phyloP scores from a whole-genome alignment of 2,329 filamentous ascomycete genomes.

The Raffaelea albimanens region DNA sequence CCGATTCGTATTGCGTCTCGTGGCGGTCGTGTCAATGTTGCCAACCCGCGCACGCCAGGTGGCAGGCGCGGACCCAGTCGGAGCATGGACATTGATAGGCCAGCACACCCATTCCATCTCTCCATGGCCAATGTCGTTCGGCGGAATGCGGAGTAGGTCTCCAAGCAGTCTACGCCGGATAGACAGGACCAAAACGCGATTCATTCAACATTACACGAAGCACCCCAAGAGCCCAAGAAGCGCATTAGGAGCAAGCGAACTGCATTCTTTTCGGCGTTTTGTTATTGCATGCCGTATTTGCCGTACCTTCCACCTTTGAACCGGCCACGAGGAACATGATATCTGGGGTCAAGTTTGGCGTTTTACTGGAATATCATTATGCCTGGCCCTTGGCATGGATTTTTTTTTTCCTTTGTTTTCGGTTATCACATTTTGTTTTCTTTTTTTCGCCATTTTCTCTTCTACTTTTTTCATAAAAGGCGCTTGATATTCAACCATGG shows the following conservation, averaged over 20 bases:
- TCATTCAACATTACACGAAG: too few relatives aligned
- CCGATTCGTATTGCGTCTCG: conserved; percentile 37
- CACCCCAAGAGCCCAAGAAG: too few relatives aligned
- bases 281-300: background rate
- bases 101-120: conserved; percentile 21
- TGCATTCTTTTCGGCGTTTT: background rate
- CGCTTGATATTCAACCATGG: too few relatives aligned
- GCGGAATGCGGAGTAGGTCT: conserved; percentile 7
- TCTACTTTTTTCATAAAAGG: background rate
- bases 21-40: conserved; percentile 46
- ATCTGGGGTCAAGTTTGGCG: background rate
- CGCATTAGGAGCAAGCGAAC: background rate
- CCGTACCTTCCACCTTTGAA: too few relatives aligned
- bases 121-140: conserved; percentile 22
- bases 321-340: background rate
- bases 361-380: background rate
- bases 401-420: background rate
- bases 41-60: conserved; percentile 46
- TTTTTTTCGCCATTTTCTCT: too few relatives aligned
- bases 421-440: background rate
- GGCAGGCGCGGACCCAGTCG: conserved; percentile 42
- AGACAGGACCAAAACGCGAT: too few relatives aligned
- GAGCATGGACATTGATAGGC: conserved; percentile 45
- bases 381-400: background rate
- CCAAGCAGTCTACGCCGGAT: background rate